Conservation (phyloP, 805 yeast species). For the Kodamaea nitidulidarum region DNA sequence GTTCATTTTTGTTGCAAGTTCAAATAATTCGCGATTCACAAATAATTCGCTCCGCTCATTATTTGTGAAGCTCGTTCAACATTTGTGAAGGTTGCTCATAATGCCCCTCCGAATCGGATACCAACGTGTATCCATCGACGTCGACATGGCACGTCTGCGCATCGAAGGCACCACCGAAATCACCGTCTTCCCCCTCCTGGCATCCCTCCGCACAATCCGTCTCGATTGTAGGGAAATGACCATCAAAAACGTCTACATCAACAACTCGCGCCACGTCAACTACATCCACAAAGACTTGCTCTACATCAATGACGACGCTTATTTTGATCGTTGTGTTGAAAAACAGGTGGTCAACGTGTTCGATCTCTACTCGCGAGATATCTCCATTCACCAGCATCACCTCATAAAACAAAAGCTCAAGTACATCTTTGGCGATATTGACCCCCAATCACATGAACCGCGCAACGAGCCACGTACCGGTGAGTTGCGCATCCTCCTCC, state of each 20-base stretch:
- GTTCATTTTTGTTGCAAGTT: too few species aligned
- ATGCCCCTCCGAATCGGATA: constrained; percentile 73
- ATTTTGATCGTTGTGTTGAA: constrained; percentile 25
- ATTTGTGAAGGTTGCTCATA: constrained; percentile 19
- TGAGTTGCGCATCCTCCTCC: constrained; percentile 60
- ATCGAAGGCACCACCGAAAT: constrained; percentile 78
- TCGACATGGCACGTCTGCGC: constrained; percentile 60
- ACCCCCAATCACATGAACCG: too few species aligned
- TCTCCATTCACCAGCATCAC: constrained; percentile 55
- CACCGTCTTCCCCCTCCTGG: constrained; percentile 68
- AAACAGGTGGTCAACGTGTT: constrained; percentile 28
- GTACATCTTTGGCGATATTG: constrained; percentile 53
- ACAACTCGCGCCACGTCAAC: constrained; percentile 47
- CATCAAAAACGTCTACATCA: constrained; percentile 62
- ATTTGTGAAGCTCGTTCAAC: too few species aligned
- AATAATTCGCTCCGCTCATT: constrained; percentile 5
- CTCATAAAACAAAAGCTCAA: constrained; percentile 49
- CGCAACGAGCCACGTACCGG: constrained; percentile 41
- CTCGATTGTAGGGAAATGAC: constrained; percentile 78
- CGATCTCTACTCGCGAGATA: constrained; percentile 40
- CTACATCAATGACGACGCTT: constrained; percentile 32
- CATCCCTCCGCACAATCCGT: constrained; percentile 52
- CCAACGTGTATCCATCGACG: constrained; percentile 76
- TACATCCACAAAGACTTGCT: constrained; percentile 56
- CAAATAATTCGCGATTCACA: too few species aligned